phyloP scores from a whole-genome alignment of 345 rosid genomes.

The Hypericum androsaemum region DNA sequence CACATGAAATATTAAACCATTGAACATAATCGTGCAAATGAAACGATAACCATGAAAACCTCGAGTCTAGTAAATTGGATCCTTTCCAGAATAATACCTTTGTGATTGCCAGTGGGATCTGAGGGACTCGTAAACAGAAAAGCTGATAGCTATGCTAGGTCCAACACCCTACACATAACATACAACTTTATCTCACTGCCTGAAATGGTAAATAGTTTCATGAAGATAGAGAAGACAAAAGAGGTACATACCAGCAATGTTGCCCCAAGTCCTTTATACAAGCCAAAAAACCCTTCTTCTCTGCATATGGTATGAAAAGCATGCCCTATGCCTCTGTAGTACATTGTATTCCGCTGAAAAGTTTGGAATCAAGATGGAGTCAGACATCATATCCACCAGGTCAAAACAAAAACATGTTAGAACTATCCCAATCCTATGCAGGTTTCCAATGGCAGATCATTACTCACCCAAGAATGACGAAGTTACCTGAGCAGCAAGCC shows the following conservation, averaged over 20 bases:
- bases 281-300: slow-evolving; percentile 77
- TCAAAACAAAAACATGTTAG: slow-evolving; percentile 3
- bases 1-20: not conserved
- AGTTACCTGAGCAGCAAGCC: slow-evolving; percentile 89
- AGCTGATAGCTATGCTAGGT: slow-evolving; percentile 84
- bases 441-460: not conserved
- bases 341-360: slow-evolving; percentile 63
- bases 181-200: not conserved
- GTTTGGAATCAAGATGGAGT: not conserved
- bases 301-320: slow-evolving; percentile 54
- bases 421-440: not conserved
- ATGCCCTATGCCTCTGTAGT: slow-evolving; percentile 80
- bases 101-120: slow-evolving; percentile 66
- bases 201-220: not conserved
- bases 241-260: slow-evolving; percentile 55
- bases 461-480: slow-evolving; percentile 11
- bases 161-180: slow-evolving; percentile 63
- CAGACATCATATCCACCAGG: not conserved
- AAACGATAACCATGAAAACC: not conserved
- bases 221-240: not conserved
- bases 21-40: not conserved
- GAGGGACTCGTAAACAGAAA: slow-evolving; percentile 76
- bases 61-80: slow-evolving; percentile 4
- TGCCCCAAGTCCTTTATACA: slow-evolving; percentile 90
- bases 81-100: slow-evolving; percentile 35